Base-by-base conservation (phyloP, 179 eudicot species). In the Spergularia azorica region DNA sequence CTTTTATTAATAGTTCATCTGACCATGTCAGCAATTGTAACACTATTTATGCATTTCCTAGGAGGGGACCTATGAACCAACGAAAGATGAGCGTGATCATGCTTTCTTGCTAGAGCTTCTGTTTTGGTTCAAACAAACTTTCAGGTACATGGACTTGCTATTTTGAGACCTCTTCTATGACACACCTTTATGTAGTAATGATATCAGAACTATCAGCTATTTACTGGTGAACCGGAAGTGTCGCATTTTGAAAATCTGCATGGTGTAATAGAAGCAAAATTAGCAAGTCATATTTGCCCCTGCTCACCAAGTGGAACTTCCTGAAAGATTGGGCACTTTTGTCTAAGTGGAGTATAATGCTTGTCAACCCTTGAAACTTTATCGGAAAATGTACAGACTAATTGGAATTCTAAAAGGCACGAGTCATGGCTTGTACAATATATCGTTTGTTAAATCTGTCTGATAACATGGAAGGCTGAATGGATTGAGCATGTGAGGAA, bases 121-220 rank as follows among this genome's bases (percentile, higher is more conserved):
- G 73, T 91, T 81, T 84, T 95, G 98, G 98, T 95, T 95, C 87
- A 95, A 95, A 85, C 83, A 85, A 71, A 89, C 97, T 80, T 95
- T 95, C 91, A 93, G 97, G 98, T 95, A 14, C 12, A 16, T 62
- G 21, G 63, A 39, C 69, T 57, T 55, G 63, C 54, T 58, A 60
- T 63, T 10, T 60, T 51, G 46, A 32, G 15, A 58, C 39, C 9
- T 39, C 77, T 64, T 55, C 21, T 38, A 39, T 13, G n/a, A 20
- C 50, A 5, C 70, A 6, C 51, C 68, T 2, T 71, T 17, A 66
- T 59, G 56, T 66, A 46, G 58, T 39, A 76, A 46, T 77, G 32
- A 26, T 26, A 26, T 26, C 32, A 26, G 32, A 26, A 48, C 67
- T 76, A 60, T 61, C 20, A 17, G 46, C 26, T 50, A 15, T 50